phyloP scores from a whole-genome alignment of 1,139 yeast species.

The Taiozyma sp. region DNA sequence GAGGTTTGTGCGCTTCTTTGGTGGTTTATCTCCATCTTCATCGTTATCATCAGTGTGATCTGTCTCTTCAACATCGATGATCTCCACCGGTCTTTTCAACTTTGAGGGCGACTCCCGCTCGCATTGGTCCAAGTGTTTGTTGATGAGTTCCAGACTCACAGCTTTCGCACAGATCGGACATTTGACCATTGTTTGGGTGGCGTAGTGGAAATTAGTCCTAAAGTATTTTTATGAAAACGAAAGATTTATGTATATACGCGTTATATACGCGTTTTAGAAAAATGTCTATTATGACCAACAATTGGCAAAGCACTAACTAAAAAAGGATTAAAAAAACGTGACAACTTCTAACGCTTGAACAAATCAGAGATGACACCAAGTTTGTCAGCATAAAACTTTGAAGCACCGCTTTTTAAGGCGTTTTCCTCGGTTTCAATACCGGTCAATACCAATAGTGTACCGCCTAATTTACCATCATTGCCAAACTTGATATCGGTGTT shows the following conservation, averaged over 20 bases:
- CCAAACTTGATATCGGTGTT: conserved; percentile 96
- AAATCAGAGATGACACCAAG: conserved; percentile 73
- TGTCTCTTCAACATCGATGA: no score
- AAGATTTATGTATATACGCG: no score
- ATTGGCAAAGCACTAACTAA: no score
- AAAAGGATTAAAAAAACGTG: no score
- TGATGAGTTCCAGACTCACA: conserved; percentile 17
- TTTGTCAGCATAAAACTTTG: conserved; percentile 65
- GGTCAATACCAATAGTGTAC: conserved; percentile 76
- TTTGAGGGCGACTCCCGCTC: conserved; percentile 8
- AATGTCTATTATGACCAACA: no score
- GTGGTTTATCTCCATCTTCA: conserved; percentile 7
- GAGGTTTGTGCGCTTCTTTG: not conserved
- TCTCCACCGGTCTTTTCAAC: conserved; percentile 1
- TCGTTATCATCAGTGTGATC: not conserved
- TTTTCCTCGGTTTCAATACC: conserved; percentile 80
- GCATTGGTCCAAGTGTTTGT: conserved; percentile 23
- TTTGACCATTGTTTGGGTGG: conserved; percentile 14
- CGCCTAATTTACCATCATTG: conserved; percentile 70
- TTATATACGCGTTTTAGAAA: no score
- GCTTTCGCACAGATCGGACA: conserved; percentile 24
- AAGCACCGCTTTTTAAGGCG: conserved; percentile 43
- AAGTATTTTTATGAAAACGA: no score
- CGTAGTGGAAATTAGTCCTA: not conserved
- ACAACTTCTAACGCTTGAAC: conserved; percentile 6